Conservation (phyloP, 148 eudicot genomes). For the Persicaria maculosa region DNA sequence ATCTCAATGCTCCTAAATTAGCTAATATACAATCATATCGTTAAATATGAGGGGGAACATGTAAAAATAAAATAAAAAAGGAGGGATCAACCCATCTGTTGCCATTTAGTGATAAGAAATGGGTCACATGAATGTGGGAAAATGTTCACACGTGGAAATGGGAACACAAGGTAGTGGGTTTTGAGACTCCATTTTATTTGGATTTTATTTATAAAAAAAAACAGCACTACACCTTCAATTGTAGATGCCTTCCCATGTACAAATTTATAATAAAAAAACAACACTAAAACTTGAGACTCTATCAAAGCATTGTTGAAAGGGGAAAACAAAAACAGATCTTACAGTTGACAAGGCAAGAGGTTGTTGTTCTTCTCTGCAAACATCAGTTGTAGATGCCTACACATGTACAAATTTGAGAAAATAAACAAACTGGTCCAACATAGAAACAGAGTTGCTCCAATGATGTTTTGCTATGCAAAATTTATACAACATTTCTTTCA, state of each 20-base stretch:
- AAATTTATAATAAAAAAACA: too few relatives aligned
- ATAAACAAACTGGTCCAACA: not conserved
- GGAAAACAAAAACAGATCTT: constrained; percentile 13
- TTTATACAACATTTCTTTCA: too few relatives aligned
- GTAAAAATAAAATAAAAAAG: too few relatives aligned
- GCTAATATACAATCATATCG: too few relatives aligned
- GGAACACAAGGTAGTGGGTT: not conserved
- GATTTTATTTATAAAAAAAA: too few relatives aligned
- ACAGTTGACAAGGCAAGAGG: constrained; percentile 70
- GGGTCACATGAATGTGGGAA: not conserved
- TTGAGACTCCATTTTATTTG: too few relatives aligned
- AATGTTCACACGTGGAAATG: not conserved
- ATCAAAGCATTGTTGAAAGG: not conserved
- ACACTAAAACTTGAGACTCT: too few relatives aligned
- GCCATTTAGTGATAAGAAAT: not conserved
- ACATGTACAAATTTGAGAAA: not conserved
- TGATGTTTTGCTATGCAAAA: not conserved
- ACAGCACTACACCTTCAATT: too few relatives aligned
- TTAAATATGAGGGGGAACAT: too few relatives aligned
- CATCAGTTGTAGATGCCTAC: constrained; percentile 76
- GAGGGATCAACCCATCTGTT: not conserved
- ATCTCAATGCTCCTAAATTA: too few relatives aligned
- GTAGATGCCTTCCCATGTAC: too few relatives aligned
- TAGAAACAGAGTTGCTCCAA: not conserved
- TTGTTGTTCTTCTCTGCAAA: constrained; percentile 66